phyloP scores from a whole-genome alignment of 345 rosid species.

The Euphorbia peplus region DNA sequence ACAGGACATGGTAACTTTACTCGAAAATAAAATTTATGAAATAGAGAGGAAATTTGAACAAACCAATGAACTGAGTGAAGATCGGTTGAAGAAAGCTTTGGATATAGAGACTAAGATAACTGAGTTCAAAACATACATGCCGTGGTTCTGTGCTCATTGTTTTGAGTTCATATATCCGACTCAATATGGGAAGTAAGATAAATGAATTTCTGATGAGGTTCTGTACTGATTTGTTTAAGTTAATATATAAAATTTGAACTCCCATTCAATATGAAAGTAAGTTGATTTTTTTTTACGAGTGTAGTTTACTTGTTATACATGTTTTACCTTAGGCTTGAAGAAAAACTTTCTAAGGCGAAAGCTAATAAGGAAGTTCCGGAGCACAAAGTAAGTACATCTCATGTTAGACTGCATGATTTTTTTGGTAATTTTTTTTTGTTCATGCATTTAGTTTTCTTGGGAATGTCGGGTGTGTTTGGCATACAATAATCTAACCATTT shows the following conservation, averaged over 20 bases:
- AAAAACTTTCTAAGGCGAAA: conserved; percentile 75
- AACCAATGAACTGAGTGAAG: conserved; percentile 74
- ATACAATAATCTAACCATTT: background rate
- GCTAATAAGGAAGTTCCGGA: conserved; percentile 66
- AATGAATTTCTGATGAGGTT: no score
- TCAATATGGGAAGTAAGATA: no score
- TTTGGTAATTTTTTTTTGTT: background rate
- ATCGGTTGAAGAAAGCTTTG: conserved; percentile 82
- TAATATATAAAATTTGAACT: background rate
- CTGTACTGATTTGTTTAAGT: background rate
- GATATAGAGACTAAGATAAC: conserved; percentile 82
- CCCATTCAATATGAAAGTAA: conserved; percentile 1
- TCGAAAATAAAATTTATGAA: conserved; percentile 84
- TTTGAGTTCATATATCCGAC: no score
- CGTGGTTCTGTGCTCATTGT: no score
- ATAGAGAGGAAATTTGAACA: conserved; percentile 77
- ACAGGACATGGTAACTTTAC: conserved; percentile 76
- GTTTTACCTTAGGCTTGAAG: conserved; percentile 69
- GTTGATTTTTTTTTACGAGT: background rate
- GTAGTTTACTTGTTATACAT: background rate
- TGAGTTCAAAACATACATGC: conserved; percentile 81
- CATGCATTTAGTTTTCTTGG: background rate
- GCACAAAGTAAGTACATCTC: conserved; percentile 49
- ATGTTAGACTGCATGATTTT: conserved; percentile 32
- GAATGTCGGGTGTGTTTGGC: background rate